Evolutionary conservation across 495 filamentous ascomycete species (phyloP).

Genomic region (Gamarada debralockiae): DNA sequence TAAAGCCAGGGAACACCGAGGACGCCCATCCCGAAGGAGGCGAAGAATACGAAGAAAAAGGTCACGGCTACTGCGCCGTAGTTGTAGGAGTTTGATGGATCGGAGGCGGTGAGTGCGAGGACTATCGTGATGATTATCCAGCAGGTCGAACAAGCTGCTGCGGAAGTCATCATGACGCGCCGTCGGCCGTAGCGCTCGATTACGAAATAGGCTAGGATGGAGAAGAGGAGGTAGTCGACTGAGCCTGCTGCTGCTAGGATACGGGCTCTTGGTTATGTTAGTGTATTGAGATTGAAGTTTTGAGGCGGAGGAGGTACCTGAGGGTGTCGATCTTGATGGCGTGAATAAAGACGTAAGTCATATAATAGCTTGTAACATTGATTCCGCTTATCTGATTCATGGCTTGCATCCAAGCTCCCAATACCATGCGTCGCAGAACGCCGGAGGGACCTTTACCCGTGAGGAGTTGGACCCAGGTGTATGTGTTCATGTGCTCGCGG

Average conservation of each 20-base stretch:
- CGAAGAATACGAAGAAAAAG: conserved; percentile 69
- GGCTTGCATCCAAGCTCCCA: conserved; percentile 58
- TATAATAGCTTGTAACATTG: conserved; percentile 80
- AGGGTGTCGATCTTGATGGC: conserved; percentile 40
- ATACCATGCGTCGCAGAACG: conserved; percentile 40
- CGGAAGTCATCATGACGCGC: conserved; percentile 65
- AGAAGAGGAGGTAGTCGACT: conserved; percentile 63
- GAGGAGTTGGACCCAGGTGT: conserved; percentile 8
- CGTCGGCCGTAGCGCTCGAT: conserved; percentile 70
- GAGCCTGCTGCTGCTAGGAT: conserved; percentile 67
- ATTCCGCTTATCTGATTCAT: conserved; percentile 76
- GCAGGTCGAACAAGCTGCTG: conserved; percentile 59
- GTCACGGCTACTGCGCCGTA: conserved; percentile 70
- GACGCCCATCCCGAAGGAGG: conserved; percentile 69
- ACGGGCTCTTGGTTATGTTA: conserved; percentile 51
- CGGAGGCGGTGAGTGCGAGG: conserved; percentile 42
- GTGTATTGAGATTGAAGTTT: not conserved
- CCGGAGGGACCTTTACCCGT: conserved; percentile 4
- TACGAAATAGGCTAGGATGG: conserved; percentile 73
- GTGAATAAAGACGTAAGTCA: conserved; percentile 66
- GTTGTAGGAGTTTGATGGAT: conserved; percentile 27
- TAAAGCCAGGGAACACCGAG: conserved; percentile 62
- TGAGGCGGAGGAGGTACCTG: not conserved
- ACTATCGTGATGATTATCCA: conserved; percentile 71
- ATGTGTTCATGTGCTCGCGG: conserved; percentile 8